A percentile compares a stretch with the other conserved stretches of the same genome.
These are phyloP conservation scores for Syzygium aromaticum DNA, from an alignment of 345 rosid genomes.

Conservation along the genomic window DNA sequence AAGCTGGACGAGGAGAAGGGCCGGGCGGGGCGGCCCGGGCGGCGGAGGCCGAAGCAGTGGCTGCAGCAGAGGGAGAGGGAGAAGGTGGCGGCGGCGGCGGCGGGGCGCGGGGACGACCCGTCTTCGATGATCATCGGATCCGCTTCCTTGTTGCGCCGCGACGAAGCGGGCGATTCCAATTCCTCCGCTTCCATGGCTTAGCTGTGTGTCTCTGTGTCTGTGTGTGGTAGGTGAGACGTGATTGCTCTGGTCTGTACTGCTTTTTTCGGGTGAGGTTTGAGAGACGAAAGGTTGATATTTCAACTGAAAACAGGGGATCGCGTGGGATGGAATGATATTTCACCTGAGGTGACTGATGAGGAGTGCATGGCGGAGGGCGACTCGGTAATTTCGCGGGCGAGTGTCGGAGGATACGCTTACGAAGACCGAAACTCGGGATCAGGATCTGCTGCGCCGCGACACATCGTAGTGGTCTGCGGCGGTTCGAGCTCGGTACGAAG, in stretches of 20 bases:
- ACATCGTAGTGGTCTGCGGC: too few relatives aligned
- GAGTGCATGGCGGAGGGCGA: not conserved
- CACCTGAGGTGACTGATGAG: not conserved
- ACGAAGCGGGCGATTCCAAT: not conserved
- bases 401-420: not conserved
- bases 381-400: not conserved
- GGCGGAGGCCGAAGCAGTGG: constrained; percentile 59
- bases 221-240: not conserved
- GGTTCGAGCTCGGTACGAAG: too few relatives aligned
- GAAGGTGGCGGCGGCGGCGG: not conserved
- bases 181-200: not conserved
- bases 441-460: too few relatives aligned
- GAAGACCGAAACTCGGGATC: not conserved
- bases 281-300: not conserved
- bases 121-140: constrained; percentile 8
- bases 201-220: not conserved
- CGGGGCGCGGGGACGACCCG: not conserved
- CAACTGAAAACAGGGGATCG: not conserved
- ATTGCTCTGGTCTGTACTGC: not conserved
- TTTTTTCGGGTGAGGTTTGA: not conserved
- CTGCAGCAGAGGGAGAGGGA: constrained; percentile 11
- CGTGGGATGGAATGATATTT: not conserved
- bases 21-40: constrained; percentile 17
- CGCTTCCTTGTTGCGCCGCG: not conserved
- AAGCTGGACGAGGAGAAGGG: constrained; percentile 30